phyloP scores from a whole-genome alignment of 805 yeast species.

The Jamesozyma spencerorum region DNA sequence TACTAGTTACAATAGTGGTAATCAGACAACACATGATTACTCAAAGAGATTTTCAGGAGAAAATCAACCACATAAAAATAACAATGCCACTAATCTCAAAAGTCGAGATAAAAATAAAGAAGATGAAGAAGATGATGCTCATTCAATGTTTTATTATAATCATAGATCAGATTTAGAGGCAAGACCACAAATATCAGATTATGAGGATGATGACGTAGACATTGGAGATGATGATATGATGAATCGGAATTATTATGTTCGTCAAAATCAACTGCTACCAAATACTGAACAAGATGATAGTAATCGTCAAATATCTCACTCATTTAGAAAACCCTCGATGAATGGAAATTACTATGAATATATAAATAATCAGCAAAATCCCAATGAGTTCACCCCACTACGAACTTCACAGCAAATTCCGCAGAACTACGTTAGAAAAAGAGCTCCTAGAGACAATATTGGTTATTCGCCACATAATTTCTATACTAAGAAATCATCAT shows the following conservation, averaged over 20 bases:
- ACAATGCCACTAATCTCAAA: too few species aligned
- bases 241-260: conserved; percentile 2
- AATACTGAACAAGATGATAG: background rate
- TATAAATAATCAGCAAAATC: background rate
- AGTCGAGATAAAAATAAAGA: conserved; percentile 4
- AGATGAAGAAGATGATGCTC: conserved; percentile 21
- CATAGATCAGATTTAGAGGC: conserved; percentile 26
- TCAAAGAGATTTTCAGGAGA: conserved; percentile 12
- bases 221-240: conserved; percentile 8
- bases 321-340: background rate
- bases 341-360: conserved; percentile 2
- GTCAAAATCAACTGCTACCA: background rate
- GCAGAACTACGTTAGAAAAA: conserved; percentile 5
- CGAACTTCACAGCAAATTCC: background rate
- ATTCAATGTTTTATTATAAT: conserved; percentile 29
- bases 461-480: conserved; percentile 45
- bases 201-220: conserved; percentile 20
- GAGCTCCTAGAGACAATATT: conserved; percentile 11
- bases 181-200: conserved; percentile 28
- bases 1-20: background rate
- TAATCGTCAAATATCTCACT: background rate
- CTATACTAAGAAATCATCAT: conserved; percentile 26
- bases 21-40: background rate
- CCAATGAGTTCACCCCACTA: conserved; percentile 20
- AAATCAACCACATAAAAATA: conserved; percentile 2